Evolutionary conservation across 2,329 filamentous ascomycete species (phyloP), one percentile per base, ranked within the genome.

Genomic region (Massarina eburnea): DNA sequence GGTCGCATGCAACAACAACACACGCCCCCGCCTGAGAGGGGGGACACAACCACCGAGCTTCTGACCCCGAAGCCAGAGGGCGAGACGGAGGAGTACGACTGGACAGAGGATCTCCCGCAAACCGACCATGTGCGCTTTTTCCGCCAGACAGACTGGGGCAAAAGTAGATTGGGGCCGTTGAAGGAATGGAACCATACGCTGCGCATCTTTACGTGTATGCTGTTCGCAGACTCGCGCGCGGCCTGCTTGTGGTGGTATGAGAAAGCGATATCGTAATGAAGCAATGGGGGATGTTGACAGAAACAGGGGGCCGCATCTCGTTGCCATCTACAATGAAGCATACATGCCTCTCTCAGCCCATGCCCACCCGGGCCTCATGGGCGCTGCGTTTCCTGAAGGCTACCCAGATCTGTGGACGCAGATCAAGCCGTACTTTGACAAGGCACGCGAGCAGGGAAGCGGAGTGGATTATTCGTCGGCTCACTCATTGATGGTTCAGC

Each of bases 101-200:
- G 64, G 66, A 66, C 63, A 3, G 49, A 48, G 21, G 51, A 55
- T 24, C 52, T 68, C 4, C 63, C 61, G 21, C 44, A 63, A 29
- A 66, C 58, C 3, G 55, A 58, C 15, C 64, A 68, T 55, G 56
- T 67, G 12, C 60, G 58, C 48, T 68, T 68, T 50, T 68, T 68
- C 43, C 52, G 57, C 24, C 40, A 52, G 4, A 59, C 55, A 1
- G 53, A 67, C 41, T 68, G 64, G 66, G 47, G 55, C 29, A 39
- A 39, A 26, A 64, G 48, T 40, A 33, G 30, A n/a, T 46, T 68
- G 38, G 66, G 66, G 3, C 61, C 63, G 5, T 41, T 62, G 22
- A 37, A 29, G 12, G 41, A 39, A 14, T 69, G 65, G 65, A 51
- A 54, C 15, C 43, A 52, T 7, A 62, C 56, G n/a, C 50, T 68